Evolutionary conservation across 2,329 filamentous ascomycete species (phyloP).

Genomic region (Phialophora chinensis): DNA sequence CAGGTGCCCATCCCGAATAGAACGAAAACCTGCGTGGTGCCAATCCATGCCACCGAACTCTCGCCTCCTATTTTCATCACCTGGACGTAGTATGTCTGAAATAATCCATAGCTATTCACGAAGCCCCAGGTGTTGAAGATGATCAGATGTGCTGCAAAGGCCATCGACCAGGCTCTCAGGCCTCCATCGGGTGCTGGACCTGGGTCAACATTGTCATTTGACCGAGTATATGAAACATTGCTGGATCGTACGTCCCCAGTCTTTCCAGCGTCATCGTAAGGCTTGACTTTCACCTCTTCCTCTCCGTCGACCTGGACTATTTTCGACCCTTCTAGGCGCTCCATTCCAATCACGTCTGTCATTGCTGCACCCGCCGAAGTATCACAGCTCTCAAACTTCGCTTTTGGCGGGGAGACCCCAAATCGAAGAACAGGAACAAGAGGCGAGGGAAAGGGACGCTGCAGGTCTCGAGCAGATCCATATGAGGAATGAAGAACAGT

Average conservation of each 20-base stretch:
- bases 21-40: conserved; percentile 57
- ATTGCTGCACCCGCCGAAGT: background rate
- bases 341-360: conserved; percentile 1
- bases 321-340: background rate
- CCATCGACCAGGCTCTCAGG: conserved; percentile 60
- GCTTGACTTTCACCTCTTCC: background rate
- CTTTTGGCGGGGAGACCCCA: background rate
- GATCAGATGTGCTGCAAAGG: conserved; percentile 58
- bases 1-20: conserved; percentile 59
- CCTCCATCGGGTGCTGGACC: conserved; percentile 58
- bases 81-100: conserved; percentile 59
- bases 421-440: background rate
- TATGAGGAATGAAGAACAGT: background rate
- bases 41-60: conserved; percentile 60
- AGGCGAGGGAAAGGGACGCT: background rate
- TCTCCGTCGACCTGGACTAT: background rate
- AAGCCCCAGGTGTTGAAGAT: conserved; percentile 65
- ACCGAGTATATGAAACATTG: conserved; percentile 48
- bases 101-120: conserved; percentile 61
- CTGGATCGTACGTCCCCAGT: conserved; percentile 31
- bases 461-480: background rate
- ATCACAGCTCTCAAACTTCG: background rate
- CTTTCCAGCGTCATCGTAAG: background rate
- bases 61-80: conserved; percentile 48
- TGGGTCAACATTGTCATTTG: conserved; percentile 46